These are phyloP conservation scores for Candida corydali DNA, from an alignment of 805 yeast genomes.

Conservation along the genomic window DNA sequence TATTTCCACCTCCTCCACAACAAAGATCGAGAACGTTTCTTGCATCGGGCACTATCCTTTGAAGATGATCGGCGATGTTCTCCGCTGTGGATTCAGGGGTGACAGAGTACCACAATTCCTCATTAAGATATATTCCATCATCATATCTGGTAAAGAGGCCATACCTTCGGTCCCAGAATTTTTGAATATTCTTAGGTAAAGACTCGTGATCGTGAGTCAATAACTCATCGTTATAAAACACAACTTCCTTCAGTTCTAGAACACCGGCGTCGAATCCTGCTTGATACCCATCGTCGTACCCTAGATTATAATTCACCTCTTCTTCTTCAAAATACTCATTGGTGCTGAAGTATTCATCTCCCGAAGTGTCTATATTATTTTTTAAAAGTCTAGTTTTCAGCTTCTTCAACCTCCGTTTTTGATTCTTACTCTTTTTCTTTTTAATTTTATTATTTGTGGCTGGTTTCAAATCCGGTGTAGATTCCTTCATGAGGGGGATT, in stretches of 20 bases:
- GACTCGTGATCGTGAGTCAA: conserved; percentile 35
- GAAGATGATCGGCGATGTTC: conserved; percentile 51
- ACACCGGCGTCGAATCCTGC: conserved; percentile 1
- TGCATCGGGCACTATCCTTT: conserved; percentile 48
- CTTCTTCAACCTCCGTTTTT: not conserved
- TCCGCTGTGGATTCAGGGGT: conserved; percentile 77
- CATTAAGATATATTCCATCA: conserved; percentile 63
- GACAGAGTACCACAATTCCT: conserved; percentile 81
- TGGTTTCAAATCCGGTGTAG: not conserved
- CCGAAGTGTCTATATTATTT: conserved; percentile 2
- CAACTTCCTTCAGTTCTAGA: not conserved
- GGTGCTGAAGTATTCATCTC: conserved; percentile 1
- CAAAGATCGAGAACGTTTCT: conserved; percentile 59
- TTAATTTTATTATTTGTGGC: not conserved
- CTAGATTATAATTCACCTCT: conserved; percentile 1
- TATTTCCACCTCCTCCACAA: conserved; percentile 87
- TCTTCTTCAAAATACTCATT: conserved; percentile 2
- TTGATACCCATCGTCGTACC: conserved; percentile 1
- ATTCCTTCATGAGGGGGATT: too few relatives aligned
- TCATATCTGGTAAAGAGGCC: conserved; percentile 59
- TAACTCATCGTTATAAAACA: conserved; percentile 11
- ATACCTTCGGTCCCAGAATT: conserved; percentile 64
- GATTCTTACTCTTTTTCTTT: conserved; percentile 1
- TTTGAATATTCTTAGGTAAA: conserved; percentile 38
- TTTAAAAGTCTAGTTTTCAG: not conserved